These are phyloP conservation scores for Phytophthora niederhauseri DNA, from an alignment of 352 stramenopile species.

Conservation along the genomic window DNA sequence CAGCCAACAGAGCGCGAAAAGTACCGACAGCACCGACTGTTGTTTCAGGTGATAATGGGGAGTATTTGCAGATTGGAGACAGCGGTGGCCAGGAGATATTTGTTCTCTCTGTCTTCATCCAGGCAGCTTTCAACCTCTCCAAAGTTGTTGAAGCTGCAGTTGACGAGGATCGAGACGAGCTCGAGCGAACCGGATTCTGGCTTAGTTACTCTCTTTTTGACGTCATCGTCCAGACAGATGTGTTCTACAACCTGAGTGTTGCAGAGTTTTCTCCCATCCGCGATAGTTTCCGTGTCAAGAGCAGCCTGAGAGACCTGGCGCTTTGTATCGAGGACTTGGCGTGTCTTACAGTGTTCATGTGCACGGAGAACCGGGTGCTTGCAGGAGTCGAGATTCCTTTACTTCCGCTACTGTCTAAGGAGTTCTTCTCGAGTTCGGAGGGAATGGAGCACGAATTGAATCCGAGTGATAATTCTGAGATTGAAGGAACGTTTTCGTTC, in stretches of 20 bases:
- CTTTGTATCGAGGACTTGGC: constrained; percentile 43
- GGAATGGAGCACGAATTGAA: not conserved
- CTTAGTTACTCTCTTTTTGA: constrained; percentile 87
- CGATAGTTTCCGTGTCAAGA: constrained; percentile 75
- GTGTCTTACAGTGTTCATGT: constrained; percentile 67
- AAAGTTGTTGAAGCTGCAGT: constrained; percentile 34
- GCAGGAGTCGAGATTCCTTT: constrained; percentile 65
- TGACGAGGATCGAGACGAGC: constrained; percentile 9
- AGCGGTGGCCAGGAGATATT: constrained; percentile 54
- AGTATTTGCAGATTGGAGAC: constrained; percentile 62
- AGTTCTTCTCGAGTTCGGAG: constrained; percentile 27
- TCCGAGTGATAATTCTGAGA: constrained; percentile 10
- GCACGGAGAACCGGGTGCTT: constrained; percentile 68
- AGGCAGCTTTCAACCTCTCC: constrained; percentile 44
- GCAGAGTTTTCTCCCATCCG: constrained; percentile 72
- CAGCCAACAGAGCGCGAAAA: not conserved
- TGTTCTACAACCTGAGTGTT: constrained; percentile 64
- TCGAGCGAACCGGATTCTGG: constrained; percentile 58
- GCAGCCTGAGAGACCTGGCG: constrained; percentile 50
- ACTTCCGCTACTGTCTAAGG: constrained; percentile 31
- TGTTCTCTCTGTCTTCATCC: constrained; percentile 65
- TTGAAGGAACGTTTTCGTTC: constrained; percentile 56
- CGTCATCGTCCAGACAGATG: constrained; percentile 81
- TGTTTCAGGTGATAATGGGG: constrained; percentile 35
- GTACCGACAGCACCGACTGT: constrained; percentile 13